Evolutionary conservation across 768 basidiomycete genomes (phyloP).

Genomic region (Lentinula guzmanii): DNA sequence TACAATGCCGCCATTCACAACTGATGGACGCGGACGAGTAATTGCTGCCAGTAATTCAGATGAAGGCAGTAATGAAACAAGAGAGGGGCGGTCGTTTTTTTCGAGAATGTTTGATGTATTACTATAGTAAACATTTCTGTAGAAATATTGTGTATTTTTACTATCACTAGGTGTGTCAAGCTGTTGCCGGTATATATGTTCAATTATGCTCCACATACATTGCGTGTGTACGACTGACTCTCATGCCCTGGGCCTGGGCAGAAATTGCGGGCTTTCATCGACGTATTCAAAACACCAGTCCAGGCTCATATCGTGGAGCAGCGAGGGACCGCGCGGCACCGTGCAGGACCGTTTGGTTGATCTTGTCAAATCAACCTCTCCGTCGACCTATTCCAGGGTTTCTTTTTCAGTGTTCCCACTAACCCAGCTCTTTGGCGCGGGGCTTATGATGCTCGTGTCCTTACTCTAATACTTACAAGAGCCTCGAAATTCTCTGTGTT

Average conservation of each 20-base stretch:
- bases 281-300: neutral
- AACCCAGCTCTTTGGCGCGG: neutral
- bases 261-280: neutral
- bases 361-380: neutral
- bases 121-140: neutral
- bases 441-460: neutral
- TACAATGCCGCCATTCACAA: slow-evolving; percentile 44
- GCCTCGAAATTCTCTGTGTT: neutral
- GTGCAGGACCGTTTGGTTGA: neutral
- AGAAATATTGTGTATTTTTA: neutral
- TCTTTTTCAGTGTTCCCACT: neutral
- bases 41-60: slow-evolving; percentile 19
- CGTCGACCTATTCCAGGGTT: neutral
- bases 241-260: neutral
- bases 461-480: neutral
- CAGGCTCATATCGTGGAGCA: neutral
- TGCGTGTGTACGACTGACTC: neutral
- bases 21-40: slow-evolving; percentile 60
- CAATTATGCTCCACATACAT: neutral
- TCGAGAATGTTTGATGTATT: slow-evolving; percentile 5
- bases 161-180: neutral
- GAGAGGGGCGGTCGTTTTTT: neutral
- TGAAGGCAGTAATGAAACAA: neutral
- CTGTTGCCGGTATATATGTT: neutral
- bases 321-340: neutral